Percentiles rank a stretch among this genome's conserved stretches.
These are phyloP conservation scores for Amanita rubescens DNA, from an alignment of 768 basidiomycete genomes.

Conservation along the genomic window DNA sequence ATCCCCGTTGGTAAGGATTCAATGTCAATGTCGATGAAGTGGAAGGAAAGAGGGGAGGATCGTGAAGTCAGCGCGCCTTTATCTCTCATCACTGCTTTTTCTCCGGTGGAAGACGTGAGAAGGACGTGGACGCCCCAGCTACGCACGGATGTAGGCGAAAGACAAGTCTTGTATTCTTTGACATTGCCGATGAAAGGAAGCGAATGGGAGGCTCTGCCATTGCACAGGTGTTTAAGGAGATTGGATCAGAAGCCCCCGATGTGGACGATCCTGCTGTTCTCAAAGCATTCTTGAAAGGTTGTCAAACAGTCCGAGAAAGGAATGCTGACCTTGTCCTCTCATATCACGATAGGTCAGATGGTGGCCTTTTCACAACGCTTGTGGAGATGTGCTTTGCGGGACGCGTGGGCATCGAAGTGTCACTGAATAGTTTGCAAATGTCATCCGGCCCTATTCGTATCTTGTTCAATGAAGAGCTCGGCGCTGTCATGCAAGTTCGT, in stretches of 20 bases:
- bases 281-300: slow-evolving; percentile 79
- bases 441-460: slow-evolving; percentile 52
- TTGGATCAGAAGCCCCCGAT: slow-evolving; percentile 81
- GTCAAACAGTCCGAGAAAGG: slow-evolving; percentile 54
- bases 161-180: slow-evolving; percentile 82
- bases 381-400: slow-evolving; percentile 96
- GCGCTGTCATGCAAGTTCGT: slow-evolving; percentile 85
- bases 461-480: slow-evolving; percentile 95
- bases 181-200: slow-evolving; percentile 74
- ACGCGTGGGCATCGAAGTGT: slow-evolving; percentile 69
- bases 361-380: slow-evolving; percentile 86
- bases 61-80: slow-evolving; percentile 86
- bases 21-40: slow-evolving; percentile 99
- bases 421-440: slow-evolving; percentile 51
- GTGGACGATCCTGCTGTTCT: slow-evolving; percentile 71
- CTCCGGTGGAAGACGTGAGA: slow-evolving; percentile 71
- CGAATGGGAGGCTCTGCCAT: slow-evolving; percentile 90
- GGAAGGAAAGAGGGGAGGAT: slow-evolving; percentile 53
- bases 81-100: slow-evolving; percentile 93
- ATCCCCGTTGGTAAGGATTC: slow-evolving; percentile 99
- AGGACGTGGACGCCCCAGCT: slow-evolving; percentile 93
- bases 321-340: slow-evolving; percentile 70
- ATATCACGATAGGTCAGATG: slow-evolving; percentile 97
- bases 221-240: slow-evolving; percentile 93
- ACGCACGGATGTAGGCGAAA: slow-evolving; percentile 48